A percentile compares a stretch with the other conserved stretches of the same genome.
Evolutionary conservation across 78 protist species (phyloP).

Genomic region (Tieghemostelium lacteum): DNA sequence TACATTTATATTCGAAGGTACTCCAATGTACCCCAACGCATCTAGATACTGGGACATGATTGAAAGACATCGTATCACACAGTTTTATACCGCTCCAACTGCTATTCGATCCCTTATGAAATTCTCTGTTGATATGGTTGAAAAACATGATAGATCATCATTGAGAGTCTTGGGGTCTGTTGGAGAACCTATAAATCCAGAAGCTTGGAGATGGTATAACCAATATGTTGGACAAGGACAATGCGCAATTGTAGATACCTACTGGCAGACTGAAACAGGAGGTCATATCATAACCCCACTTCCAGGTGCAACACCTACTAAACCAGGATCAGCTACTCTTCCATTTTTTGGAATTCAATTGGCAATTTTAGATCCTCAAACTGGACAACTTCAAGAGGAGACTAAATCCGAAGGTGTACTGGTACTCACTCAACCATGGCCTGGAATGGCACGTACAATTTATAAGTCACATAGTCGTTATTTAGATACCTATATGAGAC

Average conservation of each 20-base stretch:
- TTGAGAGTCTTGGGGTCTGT: slow-evolving; percentile 93
- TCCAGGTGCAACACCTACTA: slow-evolving; percentile 93
- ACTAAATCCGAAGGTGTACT: slow-evolving; percentile 80
- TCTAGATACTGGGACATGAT: slow-evolving; percentile 94
- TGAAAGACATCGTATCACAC: slow-evolving; percentile 89
- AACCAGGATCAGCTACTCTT: slow-evolving; percentile 94
- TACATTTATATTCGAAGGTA: slow-evolving; percentile 93
- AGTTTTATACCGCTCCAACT: slow-evolving; percentile 99
- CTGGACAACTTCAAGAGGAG: slow-evolving; percentile 8
- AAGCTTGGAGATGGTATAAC: slow-evolving; percentile 95
- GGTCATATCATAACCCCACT: slow-evolving; percentile 94
- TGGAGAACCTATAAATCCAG: slow-evolving; percentile 97
- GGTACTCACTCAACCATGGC: slow-evolving; percentile 90
- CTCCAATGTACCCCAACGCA: slow-evolving; percentile 94
- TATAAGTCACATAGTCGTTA: slow-evolving; percentile 88
- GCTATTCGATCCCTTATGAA: slow-evolving; percentile 96
- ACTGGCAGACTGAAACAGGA: slow-evolving; percentile 99
- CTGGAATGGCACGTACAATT: slow-evolving; percentile 91
- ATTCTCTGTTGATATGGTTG: slow-evolving; percentile 81
- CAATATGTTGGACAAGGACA: slow-evolving; percentile 87
- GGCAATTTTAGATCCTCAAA: slow-evolving; percentile 84
- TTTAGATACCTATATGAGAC: slow-evolving; percentile 81
- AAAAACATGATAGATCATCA: slow-evolving; percentile 70
- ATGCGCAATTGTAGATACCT: slow-evolving; percentile 98
- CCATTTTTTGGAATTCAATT: slow-evolving; percentile 97